Conservation (phyloP, 2,329 filamentous ascomycete genomes). For the Cryphonectria naterciae region DNA sequence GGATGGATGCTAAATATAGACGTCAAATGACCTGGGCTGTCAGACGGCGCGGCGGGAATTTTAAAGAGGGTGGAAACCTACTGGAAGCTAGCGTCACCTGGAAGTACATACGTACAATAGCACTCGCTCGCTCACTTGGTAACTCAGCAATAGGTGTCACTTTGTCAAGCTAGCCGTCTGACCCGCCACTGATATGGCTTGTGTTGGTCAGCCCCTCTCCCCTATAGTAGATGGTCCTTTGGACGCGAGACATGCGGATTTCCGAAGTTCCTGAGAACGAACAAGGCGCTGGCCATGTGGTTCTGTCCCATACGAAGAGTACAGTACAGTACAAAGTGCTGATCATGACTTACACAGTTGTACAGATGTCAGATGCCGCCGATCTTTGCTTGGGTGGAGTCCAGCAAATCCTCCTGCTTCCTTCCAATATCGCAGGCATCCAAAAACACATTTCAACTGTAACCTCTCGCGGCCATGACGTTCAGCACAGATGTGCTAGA, state of each 20-base stretch:
- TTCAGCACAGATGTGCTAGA: background rate
- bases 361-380: conserved; percentile 1
- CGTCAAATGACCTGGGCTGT: background rate
- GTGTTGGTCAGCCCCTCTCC: background rate
- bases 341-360: background rate
- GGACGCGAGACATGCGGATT: background rate
- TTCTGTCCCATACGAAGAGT: background rate
- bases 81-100: background rate
- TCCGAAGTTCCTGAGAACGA: background rate
- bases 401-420: conserved; percentile 26
- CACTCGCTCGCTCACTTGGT: background rate
- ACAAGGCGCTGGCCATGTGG: background rate
- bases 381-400: conserved; percentile 5
- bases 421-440: conserved; percentile 17
- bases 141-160: background rate
- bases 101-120: background rate
- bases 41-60: background rate
- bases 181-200: conserved; percentile 1
- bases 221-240: background rate
- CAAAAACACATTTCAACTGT: background rate
- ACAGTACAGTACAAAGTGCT: background rate
- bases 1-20: background rate
- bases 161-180: background rate
- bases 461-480: background rate
- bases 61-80: background rate